Conservation (phyloP, 441 rosid genomes). For the Brassica balearica region DNA sequence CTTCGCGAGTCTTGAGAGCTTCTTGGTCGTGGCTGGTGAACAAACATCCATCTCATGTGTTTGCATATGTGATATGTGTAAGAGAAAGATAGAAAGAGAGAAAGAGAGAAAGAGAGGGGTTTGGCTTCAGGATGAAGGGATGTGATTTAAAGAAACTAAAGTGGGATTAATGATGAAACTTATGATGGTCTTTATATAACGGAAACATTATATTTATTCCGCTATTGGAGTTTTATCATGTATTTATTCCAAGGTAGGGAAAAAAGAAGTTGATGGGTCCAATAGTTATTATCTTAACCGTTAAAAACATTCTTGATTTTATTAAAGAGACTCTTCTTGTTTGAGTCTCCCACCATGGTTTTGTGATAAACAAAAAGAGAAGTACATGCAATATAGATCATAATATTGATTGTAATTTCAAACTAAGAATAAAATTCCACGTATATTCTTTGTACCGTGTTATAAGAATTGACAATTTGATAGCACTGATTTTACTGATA, state of each 20-base stretch:
- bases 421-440: background rate
- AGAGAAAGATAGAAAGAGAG: background rate
- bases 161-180: conserved; percentile 40
- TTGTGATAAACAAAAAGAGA: background rate
- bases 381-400: background rate
- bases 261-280: conserved; percentile 42
- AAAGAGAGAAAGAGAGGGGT: conserved; percentile 6
- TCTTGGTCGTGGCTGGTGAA: conserved; percentile 55
- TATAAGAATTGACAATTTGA: background rate
- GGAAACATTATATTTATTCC: conserved; percentile 36
- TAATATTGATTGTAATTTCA: background rate
- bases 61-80: conserved; percentile 25
- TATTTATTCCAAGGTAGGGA: no score
- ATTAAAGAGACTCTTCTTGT: background rate
- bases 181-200: conserved; percentile 42
- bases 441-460: background rate
- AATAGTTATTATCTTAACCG: conserved; percentile 26
- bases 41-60: conserved; percentile 50
- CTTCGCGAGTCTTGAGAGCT: conserved; percentile 52
- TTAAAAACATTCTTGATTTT: conserved; percentile 22
- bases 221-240: conserved; percentile 10
- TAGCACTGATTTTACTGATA: background rate
- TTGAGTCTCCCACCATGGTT: conserved; percentile 21
- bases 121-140: conserved; percentile 28
- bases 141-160: conserved; percentile 34